phyloP scores from a whole-genome alignment of 257 asterid genomes.

The Solanum clarkiae region DNA sequence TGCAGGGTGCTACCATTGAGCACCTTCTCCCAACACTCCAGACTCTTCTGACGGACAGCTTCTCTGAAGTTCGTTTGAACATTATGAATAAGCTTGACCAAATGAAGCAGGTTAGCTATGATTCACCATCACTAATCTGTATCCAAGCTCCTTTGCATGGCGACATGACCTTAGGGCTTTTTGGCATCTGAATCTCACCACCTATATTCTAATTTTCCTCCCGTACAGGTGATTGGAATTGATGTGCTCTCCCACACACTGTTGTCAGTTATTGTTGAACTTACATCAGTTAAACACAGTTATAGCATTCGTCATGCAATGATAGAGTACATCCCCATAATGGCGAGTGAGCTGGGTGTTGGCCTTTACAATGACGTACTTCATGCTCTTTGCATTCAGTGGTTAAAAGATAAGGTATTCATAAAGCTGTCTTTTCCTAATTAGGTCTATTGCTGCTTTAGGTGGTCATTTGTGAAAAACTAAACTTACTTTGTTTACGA shows the following conservation, averaged over 20 bases:
- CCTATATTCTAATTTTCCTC: neutral
- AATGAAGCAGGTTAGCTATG: slow-evolving; percentile 53
- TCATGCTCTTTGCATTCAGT: slow-evolving; percentile 65
- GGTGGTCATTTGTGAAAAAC: neutral
- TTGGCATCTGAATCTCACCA: neutral
- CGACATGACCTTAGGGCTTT: neutral
- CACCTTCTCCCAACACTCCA: slow-evolving; percentile 77
- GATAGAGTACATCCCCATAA: slow-evolving; percentile 38
- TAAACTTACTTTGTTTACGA: neutral
- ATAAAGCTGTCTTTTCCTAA: neutral
- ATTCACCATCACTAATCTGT: neutral
- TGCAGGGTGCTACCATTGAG: slow-evolving; percentile 62
- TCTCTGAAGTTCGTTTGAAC: slow-evolving; percentile 65
- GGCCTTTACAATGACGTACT: slow-evolving; percentile 54
- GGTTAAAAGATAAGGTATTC: slow-evolving; percentile 55
- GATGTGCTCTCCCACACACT: slow-evolving; percentile 51
- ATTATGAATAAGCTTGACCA: slow-evolving; percentile 79
- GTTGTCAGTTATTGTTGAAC: slow-evolving; percentile 52
- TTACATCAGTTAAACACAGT: slow-evolving; percentile 42
- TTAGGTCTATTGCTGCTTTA: neutral
- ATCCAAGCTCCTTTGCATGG: neutral
- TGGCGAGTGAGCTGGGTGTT: slow-evolving; percentile 52
- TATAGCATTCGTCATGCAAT: slow-evolving; percentile 60
- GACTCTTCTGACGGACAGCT: slow-evolving; percentile 71
- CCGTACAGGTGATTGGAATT: slow-evolving; percentile 54